Base-by-base conservation (phyloP, 495 filamentous ascomycete genomes). In the Tetracladium setigerum region DNA sequence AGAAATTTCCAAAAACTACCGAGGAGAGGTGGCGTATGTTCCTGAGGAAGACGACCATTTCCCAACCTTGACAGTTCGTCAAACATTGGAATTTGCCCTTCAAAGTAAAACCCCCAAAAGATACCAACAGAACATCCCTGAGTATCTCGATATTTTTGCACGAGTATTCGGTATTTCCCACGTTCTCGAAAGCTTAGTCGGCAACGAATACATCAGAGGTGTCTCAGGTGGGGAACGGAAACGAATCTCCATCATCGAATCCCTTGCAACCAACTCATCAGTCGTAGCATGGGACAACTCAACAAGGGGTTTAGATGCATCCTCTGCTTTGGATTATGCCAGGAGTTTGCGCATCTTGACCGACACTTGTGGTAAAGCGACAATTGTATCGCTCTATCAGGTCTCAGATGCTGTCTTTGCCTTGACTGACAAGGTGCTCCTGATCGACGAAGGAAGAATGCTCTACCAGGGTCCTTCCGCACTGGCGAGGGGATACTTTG, bases 11-110 rank as follows among this genome's bases (percentile, higher is more conserved):
- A 77, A 79, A 54, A 69, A 76, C 46, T 91, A 87, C 65, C 76
- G 83, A 36, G 85, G 86, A 33, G 85, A 95, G 61, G 83, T 90
- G 54, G 86, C 83, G 56, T 89, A 89, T 62, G 89, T 89, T 55
- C 75, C 73, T 10, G 87, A 92, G 63, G 86, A 92, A 45, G 88
- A 94, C 51, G 71, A 80, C 36, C 87, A 91, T 62, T 80, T 91
- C 57, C 83, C 88, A 2, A 71, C 73, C 5, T 65, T 95, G 30
- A 92, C 82, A 2, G 87, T 95, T 2, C 67, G 82, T 71, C 52
- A 59, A 35, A 94, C 88, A 0, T 67, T 92, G 40, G 79, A 78
- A n/a, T 94, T 95, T 59, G 83, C 87, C 0, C 68, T 91, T 8
- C 79, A 83, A 58, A 90, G 82, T 69, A 89, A 89, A 67, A 87